Conservation (phyloP, 2,329 filamentous ascomycete genomes). For the Paecilomyces sp. region DNA sequence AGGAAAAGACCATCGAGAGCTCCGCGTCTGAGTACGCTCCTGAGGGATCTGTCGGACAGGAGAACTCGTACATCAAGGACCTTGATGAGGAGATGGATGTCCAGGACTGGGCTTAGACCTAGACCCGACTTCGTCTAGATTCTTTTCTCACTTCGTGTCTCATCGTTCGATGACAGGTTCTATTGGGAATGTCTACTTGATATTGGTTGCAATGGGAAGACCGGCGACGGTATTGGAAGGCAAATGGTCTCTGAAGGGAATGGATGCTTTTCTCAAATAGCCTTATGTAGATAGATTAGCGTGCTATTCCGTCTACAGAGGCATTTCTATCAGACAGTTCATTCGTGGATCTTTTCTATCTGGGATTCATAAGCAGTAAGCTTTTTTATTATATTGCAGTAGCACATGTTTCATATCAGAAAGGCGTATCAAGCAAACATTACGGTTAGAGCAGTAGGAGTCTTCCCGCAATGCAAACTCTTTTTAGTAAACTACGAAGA, state of each 20-base stretch:
- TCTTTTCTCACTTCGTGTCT: neutral
- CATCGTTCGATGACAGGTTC: neutral
- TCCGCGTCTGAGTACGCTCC: conserved; percentile 15
- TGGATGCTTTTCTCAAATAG: neutral
- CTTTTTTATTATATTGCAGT: neutral
- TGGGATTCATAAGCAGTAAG: neutral
- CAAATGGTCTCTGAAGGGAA: neutral
- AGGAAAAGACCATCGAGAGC: conserved; percentile 9
- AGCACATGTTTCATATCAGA: too few species aligned
- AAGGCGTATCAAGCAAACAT: too few species aligned
- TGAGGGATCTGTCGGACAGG: conserved; percentile 4
- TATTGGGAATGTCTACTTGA: too few species aligned
- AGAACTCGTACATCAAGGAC: neutral
- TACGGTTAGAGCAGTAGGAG: too few species aligned
- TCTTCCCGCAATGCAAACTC: too few species aligned
- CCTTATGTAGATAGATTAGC: neutral
- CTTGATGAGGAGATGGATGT: conserved; percentile 1
- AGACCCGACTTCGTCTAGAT: neutral
- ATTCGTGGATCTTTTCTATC: neutral
- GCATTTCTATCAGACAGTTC: too few species aligned
- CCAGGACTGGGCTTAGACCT: neutral
- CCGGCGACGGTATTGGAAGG: neutral
- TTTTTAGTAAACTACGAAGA: too few species aligned
- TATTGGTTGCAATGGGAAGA: too few species aligned
- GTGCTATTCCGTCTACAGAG: neutral